Evolutionary conservation across 495 filamentous ascomycete species (phyloP).

Genomic region (Penicillium waksmanii): DNA sequence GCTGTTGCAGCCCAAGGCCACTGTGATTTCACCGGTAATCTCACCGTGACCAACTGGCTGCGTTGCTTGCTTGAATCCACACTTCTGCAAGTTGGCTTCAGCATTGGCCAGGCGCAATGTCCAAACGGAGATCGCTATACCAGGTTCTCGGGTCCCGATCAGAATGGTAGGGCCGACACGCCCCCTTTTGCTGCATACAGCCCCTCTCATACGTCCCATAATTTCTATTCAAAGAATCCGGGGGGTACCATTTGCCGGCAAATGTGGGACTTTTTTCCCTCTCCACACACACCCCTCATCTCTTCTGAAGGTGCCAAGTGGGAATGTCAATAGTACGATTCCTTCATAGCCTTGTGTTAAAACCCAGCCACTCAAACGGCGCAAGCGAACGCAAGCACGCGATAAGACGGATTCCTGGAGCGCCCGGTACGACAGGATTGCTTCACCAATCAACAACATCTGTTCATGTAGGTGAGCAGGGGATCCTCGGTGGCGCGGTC

Average conservation of each 20-base stretch:
- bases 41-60: constrained; percentile 1
- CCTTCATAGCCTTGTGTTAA: not conserved
- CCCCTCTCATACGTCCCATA: not conserved
- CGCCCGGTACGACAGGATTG: not conserved
- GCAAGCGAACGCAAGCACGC: not conserved
- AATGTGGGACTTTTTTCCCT: not conserved
- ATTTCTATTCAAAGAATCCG: constrained; percentile 6
- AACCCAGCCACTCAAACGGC: not conserved
- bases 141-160: not conserved
- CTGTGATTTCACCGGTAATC: too few species aligned
- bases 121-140: not conserved
- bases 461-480: not conserved
- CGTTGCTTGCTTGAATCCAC: not conserved
- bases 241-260: not conserved
- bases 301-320: not conserved
- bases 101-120: constrained; percentile 5
- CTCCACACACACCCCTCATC: not conserved
- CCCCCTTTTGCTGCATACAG: constrained; percentile 1
- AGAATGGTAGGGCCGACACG: not conserved
- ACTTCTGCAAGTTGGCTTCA: not conserved
- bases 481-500: constrained; percentile 5
- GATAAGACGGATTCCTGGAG: constrained; percentile 1
- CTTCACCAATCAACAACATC: constrained; percentile 1
- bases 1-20: not conserved
- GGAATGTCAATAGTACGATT: constrained; percentile 6